phyloP scores from a whole-genome alignment of 306 rosid species.

The Comarum palustre region DNA sequence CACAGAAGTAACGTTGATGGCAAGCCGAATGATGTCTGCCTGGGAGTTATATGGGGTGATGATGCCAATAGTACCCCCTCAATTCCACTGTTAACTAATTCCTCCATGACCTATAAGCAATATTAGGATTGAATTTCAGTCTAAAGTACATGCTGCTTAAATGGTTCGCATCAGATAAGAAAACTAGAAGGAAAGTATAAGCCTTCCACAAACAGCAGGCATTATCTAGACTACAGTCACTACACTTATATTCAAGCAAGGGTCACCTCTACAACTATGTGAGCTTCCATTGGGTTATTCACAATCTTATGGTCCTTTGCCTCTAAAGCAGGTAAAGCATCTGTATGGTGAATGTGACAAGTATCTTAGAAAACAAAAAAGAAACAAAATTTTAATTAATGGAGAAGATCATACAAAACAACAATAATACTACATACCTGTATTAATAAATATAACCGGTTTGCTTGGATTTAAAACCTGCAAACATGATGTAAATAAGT shows the following conservation, averaged over 20 bases:
- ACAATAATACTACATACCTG: slow-evolving; percentile 48
- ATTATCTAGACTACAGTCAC: not conserved
- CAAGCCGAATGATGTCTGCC: slow-evolving; percentile 65
- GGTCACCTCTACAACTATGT: slow-evolving; percentile 64
- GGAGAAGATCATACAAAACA: slow-evolving; percentile 15
- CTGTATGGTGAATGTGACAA: slow-evolving; percentile 32
- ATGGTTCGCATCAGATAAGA: slow-evolving; percentile 15
- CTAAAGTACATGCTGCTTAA: slow-evolving; percentile 4
- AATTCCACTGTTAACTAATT: slow-evolving; percentile 66
- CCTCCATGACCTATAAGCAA: slow-evolving; percentile 57
- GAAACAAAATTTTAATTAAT: not conserved
- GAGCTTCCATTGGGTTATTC: slow-evolving; percentile 82
- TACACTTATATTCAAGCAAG: slow-evolving; percentile 7
- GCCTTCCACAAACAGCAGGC: not conserved
- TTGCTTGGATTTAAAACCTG: slow-evolving; percentile 76
- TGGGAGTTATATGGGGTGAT: slow-evolving; percentile 97
- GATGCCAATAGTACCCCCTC: slow-evolving; percentile 67
- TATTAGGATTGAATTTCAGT: slow-evolving; percentile 13
- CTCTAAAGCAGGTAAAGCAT: slow-evolving; percentile 79
- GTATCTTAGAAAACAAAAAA: slow-evolving; percentile 18
- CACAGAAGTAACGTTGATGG: slow-evolving; percentile 50
- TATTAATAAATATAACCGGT: slow-evolving; percentile 82
- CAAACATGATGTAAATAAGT: slow-evolving; percentile 19
- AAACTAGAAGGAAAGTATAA: not conserved
- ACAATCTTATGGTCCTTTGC: slow-evolving; percentile 59